phyloP scores from a whole-genome alignment of 371 early-diverging fungal species.

The Rhizopus microsporus region DNA sequence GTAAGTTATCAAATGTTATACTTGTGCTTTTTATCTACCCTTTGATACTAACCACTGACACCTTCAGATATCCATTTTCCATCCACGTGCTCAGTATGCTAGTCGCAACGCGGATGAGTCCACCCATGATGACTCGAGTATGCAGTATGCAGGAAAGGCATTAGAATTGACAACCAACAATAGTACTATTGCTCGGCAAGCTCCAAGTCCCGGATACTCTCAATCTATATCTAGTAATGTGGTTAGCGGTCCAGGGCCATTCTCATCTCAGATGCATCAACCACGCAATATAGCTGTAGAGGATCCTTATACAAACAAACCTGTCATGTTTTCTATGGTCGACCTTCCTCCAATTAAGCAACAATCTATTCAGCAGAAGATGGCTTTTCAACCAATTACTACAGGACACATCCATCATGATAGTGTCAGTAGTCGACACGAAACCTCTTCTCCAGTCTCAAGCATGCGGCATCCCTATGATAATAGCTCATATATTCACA shows the following conservation, averaged over 20 bases:
- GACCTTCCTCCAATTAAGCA: neutral
- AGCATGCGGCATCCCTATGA: conserved; percentile 11
- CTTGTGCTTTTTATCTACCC: neutral
- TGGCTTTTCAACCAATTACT: neutral
- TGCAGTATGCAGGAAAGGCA: neutral
- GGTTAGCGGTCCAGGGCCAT: neutral
- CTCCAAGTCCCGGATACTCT: conserved; percentile 32
- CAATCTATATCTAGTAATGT: conserved; percentile 23
- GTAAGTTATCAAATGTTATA: conserved; percentile 15
- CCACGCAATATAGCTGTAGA: conserved; percentile 31
- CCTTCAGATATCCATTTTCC: conserved; percentile 43
- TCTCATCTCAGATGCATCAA: neutral
- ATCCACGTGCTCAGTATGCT: conserved; percentile 37
- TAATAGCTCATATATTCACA: neutral
- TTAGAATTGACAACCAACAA: conserved; percentile 1
- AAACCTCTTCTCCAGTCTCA: neutral
- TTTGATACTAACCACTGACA: neutral
- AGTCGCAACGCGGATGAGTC: conserved; percentile 2
- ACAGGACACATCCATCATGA: neutral
- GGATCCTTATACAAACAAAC: conserved; percentile 40
- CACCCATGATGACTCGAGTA: neutral
- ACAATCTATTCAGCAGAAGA: too few relatives aligned
- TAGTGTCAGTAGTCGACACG: neutral
- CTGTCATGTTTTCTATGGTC: conserved; percentile 45
- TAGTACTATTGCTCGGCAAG: neutral